Base-by-base conservation (phyloP, 2,329 filamentous ascomycete species). In the Fusarium torreyae region DNA sequence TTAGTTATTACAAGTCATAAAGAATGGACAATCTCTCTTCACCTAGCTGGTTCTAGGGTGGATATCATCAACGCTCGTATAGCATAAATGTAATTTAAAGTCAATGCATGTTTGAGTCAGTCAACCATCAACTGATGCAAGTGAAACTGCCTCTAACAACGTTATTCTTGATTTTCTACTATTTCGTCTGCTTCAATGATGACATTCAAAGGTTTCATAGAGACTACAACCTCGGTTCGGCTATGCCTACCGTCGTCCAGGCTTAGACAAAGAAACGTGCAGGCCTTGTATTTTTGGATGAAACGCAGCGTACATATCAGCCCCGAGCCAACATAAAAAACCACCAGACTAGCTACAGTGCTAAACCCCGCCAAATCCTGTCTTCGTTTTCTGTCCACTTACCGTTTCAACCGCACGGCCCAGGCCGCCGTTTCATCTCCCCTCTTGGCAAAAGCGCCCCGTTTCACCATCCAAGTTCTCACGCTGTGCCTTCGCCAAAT, bases 391-490 rank as follows among this genome's bases (percentile, higher is more conserved):
- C 48, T 49, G n/a, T 54, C 31, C 7, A 7, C 42, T 36, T 13
- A 15, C 38, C 39, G 55, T 69, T 66, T 69, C 56, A 55, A 11
- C 36, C 38, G 54, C 66, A 68, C 38, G 64, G 57, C 46, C 60
- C 33, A 14, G 13, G 24, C 62, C 33, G 26, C 46, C 18, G 66
- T 69, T 68, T 69, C 66, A 69, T 49, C 50, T 40, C 13, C 3
- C 40, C 36, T 36, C 51, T 50, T 48, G 45, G 55, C 38, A 59
- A 7, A 52, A 39, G 43, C 66, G 18, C 26, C 28, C 63, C 34
- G 67, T 70, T 70, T 70, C 67, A 70, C 43, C 39, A 68, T 59
- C n/a, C 22, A 9, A 13, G 49, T 20, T 18, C 39, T 22, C 46
- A 58, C 48, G 59, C 31, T 39, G 17, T 36, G 15, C 15, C 3